These are phyloP conservation scores for Malassezia arunalokei DNA, from an alignment of 1,284 basidiomycete genomes.

Conservation along the genomic window DNA sequence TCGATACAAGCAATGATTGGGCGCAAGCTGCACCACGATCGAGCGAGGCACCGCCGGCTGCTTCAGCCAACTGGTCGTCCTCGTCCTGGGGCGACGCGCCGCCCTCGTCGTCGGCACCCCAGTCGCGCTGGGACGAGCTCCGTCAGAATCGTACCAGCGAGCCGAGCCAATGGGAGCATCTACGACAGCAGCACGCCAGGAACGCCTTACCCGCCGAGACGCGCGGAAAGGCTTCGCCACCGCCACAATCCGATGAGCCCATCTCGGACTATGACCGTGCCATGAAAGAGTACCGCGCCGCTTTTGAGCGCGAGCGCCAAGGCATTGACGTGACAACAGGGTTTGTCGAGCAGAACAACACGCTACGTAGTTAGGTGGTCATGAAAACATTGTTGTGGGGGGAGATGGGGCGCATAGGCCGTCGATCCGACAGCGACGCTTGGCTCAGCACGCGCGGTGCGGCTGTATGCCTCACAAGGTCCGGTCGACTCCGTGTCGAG, in stretches of 20 bases:
- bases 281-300: conserved; percentile 7
- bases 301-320: conserved; percentile 12
- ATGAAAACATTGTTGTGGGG: background rate
- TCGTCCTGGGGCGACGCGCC: background rate
- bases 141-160: conserved; percentile 5
- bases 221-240: background rate
- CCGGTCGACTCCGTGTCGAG: too few relatives aligned
- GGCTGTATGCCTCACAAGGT: too few relatives aligned
- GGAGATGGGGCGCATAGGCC: background rate
- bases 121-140: conserved; percentile 14
- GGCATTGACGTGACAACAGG: conserved; percentile 13
- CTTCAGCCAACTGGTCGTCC: conserved; percentile 9
- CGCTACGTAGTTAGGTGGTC: background rate
- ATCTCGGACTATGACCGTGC: conserved; percentile 8
- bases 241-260: background rate
- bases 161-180: conserved; percentile 13
- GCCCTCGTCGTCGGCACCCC: background rate
- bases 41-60: background rate
- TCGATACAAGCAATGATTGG: background rate
- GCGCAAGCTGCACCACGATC: background rate
- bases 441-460: too few relatives aligned
- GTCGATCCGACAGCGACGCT: background rate
- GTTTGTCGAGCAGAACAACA: background rate
- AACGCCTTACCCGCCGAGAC: background rate
- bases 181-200: conserved; percentile 7